These are phyloP conservation scores for Umbelopsis vinacea DNA, from an alignment of 192 early-diverging fungal genomes.

Conservation along the genomic window DNA sequence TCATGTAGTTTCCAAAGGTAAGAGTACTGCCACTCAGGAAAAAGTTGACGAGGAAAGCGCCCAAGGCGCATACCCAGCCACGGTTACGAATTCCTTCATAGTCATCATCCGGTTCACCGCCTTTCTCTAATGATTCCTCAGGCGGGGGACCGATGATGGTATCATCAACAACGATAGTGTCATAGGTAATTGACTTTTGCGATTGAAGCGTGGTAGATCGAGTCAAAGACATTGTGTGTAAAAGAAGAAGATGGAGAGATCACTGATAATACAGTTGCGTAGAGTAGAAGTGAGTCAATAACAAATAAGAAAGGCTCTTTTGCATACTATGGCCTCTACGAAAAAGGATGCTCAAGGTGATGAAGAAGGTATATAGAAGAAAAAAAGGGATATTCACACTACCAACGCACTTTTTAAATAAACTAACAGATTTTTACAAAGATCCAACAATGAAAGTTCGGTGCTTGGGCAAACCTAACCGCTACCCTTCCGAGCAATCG, in stretches of 20 bases:
- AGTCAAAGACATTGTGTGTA: not conserved
- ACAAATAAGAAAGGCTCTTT: not conserved
- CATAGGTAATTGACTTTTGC: conserved; percentile 5
- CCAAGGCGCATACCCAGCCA: not conserved
- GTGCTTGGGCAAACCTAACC: not conserved
- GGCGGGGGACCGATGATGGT: not conserved
- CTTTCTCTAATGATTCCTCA: conserved; percentile 3
- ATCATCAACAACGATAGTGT: conserved; percentile 1
- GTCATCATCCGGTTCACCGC: not conserved
- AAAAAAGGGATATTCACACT: not conserved
- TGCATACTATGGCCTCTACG: conserved; percentile 4
- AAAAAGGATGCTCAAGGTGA: not conserved
- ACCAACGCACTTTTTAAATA: not conserved
- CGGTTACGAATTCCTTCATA: conserved; percentile 17
- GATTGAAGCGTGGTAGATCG: conserved; percentile 4
- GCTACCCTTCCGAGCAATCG: not conserved
- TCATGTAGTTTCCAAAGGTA: conserved; percentile 18
- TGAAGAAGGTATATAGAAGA: not conserved
- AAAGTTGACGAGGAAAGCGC: conserved; percentile 11
- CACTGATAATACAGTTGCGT: not conserved
- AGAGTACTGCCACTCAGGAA: conserved; percentile 12
- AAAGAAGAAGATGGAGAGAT: not conserved
- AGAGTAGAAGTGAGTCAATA: conserved; percentile 16
- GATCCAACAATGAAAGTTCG: too few relatives aligned
- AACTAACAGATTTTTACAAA: too few relatives aligned